Evolutionary conservation across 1,284 basidiomycete genomes (phyloP).

Genomic region (Cutaneotrichosporon sp.): DNA sequence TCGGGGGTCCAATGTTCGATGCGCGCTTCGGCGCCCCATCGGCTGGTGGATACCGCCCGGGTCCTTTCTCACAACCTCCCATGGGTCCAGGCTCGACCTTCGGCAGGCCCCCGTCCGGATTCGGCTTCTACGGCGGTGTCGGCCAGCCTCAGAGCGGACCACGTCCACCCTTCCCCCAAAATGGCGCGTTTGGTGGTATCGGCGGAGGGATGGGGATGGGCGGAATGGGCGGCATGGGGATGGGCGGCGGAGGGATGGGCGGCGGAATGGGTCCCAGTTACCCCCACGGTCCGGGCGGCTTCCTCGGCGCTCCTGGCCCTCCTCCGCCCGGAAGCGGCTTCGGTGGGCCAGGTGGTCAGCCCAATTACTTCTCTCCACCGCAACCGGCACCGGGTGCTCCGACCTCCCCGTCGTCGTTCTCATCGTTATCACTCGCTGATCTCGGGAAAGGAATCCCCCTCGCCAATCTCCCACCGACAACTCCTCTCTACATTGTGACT

Average conservation of each 20-base stretch:
- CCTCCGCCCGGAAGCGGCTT: slow-evolving; percentile 2
- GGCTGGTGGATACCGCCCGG: slow-evolving; percentile 3
- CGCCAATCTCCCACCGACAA: slow-evolving; percentile 69
- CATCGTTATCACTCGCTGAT: slow-evolving; percentile 54
- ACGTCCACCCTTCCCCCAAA: slow-evolving; percentile 20
- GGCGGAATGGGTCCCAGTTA: slow-evolving; percentile 3
- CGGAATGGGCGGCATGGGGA: slow-evolving; percentile 1
- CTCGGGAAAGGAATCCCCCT: slow-evolving; percentile 87
- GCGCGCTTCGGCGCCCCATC: slow-evolving; percentile 9
- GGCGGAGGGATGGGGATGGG: slow-evolving; percentile 2
- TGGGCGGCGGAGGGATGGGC: not conserved
- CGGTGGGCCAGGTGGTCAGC: slow-evolving; percentile 5
- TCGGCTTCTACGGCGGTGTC: slow-evolving; percentile 22
- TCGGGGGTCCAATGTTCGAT: slow-evolving; percentile 6
- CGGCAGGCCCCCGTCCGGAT: slow-evolving; percentile 18
- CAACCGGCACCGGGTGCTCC: slow-evolving; percentile 4
- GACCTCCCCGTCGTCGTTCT: slow-evolving; percentile 39
- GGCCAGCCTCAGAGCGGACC: slow-evolving; percentile 7
- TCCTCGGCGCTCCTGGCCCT: not conserved
- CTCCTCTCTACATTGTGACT: slow-evolving; percentile 91
- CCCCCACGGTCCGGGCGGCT: slow-evolving; percentile 3
- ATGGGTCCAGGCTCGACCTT: slow-evolving; percentile 20
- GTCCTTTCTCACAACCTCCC: slow-evolving; percentile 14
- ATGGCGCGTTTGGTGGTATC: slow-evolving; percentile 14
- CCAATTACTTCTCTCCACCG: not conserved